Evolutionary conservation across 371 early-diverging fungal species (phyloP), one percentile per base, ranked within the genome.

Genomic region (Parasitella parasitica): DNA sequence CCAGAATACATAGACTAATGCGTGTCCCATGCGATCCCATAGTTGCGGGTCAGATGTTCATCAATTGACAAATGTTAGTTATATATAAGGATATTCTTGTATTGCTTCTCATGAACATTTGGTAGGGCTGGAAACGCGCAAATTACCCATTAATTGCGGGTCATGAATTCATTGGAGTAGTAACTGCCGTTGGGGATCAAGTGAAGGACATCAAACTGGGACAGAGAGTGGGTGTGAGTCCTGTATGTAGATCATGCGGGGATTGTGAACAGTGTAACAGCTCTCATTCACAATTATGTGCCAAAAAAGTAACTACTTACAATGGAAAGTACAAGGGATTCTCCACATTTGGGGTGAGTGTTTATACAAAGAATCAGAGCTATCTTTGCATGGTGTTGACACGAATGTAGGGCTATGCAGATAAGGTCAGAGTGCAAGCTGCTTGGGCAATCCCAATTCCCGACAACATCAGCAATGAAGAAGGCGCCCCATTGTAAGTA

Each of bases 221-320:
- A 20, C 86, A 91, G 57, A 57, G 84, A 13, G 95, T 92, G 27
- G 94, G 94, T 28, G 88, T 87, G 4, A 87, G 90, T 36, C 86
- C 86, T 30, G 79, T 86, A 56, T 75, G 74, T 18, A 55, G 73
- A 24, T 67, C 71, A 13, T 79, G 80, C 22, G 72, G 72, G 13
- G 54, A 62, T 3, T 84, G 83, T 57, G 54, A 53, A 0, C 59
- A 75, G 6, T 86, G 86, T 52, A 65, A 66, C 3, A 27, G n/a
- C 1, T 71, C 64, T 0, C 48, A 56, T 41, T 67, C 76, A 3
- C 79, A 82, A 51, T 54, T 71, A 8, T 86, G 85, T 48, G 27
- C 68, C 7, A 56, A 67, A 6, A 72, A 66, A 59, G 75, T 74
- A 1, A 64, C 67, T 4, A 83, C 83, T 9, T 86, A 84, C 38